Evolutionary conservation across 2,329 filamentous ascomycete genomes (phyloP).

Genomic region (Rhexocercosporidium sp.): DNA sequence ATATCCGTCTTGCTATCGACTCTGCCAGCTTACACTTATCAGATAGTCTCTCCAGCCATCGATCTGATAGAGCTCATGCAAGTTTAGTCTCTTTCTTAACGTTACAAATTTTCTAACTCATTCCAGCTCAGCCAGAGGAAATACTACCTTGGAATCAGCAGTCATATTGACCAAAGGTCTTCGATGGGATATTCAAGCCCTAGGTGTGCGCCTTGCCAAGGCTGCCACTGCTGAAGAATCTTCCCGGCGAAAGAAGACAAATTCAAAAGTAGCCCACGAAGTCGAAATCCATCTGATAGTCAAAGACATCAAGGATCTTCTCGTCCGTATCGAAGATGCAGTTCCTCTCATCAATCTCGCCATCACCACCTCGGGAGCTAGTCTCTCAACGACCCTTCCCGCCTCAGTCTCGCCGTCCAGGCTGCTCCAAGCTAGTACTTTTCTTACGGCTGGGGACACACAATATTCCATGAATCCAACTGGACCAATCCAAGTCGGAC

Average conservation of each 20-base stretch:
- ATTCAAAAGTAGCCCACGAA: slow-evolving; percentile 61
- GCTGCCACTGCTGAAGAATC: slow-evolving; percentile 69
- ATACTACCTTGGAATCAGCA: slow-evolving; percentile 83
- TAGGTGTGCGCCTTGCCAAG: slow-evolving; percentile 76
- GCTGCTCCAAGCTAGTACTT: slow-evolving; percentile 88
- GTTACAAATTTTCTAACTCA: slow-evolving; percentile 28
- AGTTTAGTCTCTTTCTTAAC: slow-evolving; percentile 45
- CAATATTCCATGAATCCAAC: slow-evolving; percentile 73
- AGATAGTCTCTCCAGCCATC: slow-evolving; percentile 89
- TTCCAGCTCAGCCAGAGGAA: slow-evolving; percentile 69
- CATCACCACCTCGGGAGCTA: slow-evolving; percentile 92
- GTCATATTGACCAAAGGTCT: slow-evolving; percentile 82
- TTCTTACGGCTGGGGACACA: slow-evolving; percentile 84
- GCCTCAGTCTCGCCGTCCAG: slow-evolving; percentile 87
- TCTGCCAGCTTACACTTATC: slow-evolving; percentile 1
- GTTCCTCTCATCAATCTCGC: slow-evolving; percentile 92
- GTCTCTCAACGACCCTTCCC: slow-evolving; percentile 78
- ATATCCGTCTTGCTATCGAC: slow-evolving; percentile 12
- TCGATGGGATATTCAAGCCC: slow-evolving; percentile 78
- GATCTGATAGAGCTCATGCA: slow-evolving; percentile 92
- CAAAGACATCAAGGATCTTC: slow-evolving; percentile 73
- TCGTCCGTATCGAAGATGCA: slow-evolving; percentile 84
- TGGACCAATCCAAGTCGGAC: slow-evolving; percentile 79
- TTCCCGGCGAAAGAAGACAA: slow-evolving; percentile 49
- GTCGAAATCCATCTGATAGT: slow-evolving; percentile 73